Evolutionary conservation across 495 filamentous ascomycete species (phyloP).

Genomic region (Penicillium manginii): DNA sequence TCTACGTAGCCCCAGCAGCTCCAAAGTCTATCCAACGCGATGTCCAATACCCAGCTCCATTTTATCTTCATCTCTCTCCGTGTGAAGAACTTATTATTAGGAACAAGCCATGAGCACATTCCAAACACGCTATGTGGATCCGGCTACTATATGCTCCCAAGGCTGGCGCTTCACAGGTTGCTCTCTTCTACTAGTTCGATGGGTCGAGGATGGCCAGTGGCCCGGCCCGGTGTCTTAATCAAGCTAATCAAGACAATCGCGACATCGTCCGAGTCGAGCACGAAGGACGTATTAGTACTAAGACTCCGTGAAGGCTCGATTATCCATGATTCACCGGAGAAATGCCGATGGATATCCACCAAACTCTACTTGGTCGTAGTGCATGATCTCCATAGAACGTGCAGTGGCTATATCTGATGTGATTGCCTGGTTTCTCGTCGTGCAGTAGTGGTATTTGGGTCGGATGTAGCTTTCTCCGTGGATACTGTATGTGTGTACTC

Average conservation of each 20-base stretch:
- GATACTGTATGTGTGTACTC: not conserved
- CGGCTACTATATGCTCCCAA: not conserved
- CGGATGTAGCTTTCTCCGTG: constrained; percentile 10
- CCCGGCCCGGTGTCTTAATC: constrained; percentile 10
- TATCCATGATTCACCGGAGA: constrained; percentile 23
- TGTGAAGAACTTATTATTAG: constrained; percentile 27
- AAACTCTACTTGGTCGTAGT: constrained; percentile 25
- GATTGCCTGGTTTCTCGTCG: constrained; percentile 26
- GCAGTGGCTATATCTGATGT: constrained; percentile 33
- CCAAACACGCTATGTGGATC: constrained; percentile 7
- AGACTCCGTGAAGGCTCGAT: constrained; percentile 7
- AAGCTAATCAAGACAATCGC: constrained; percentile 20
- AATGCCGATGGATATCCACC: constrained; percentile 23
- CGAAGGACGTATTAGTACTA: constrained; percentile 7
- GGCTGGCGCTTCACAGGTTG: too few species aligned
- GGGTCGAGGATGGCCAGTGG: too few species aligned
- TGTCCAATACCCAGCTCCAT: not conserved
- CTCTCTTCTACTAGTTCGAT: too few species aligned
- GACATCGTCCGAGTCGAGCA: constrained; percentile 25
- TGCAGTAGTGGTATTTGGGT: constrained; percentile 33
- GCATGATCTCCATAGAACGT: constrained; percentile 27
- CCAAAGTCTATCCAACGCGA: not conserved
- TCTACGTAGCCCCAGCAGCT: not conserved
- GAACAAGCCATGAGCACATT: not conserved
- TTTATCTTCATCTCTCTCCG: too few species aligned